A percentile compares a stretch with the other conserved stretches of the same genome.
Evolutionary conservation across 2,329 filamentous ascomycete genomes (phyloP).

Genomic region (Torrubiellomyces zombiae): DNA sequence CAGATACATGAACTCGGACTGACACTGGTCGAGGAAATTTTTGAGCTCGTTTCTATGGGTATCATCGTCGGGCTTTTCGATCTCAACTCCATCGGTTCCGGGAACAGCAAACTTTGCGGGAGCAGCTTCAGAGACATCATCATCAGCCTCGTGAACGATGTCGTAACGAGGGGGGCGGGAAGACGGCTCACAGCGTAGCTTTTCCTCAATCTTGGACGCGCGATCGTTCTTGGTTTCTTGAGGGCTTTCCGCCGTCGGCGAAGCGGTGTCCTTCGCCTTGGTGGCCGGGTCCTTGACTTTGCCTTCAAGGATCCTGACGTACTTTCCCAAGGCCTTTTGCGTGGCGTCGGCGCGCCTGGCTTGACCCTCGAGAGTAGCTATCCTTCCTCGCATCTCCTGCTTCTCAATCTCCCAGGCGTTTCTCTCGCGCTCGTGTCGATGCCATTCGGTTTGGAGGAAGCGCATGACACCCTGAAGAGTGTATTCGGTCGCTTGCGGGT

Average conservation of each 20-base stretch:
- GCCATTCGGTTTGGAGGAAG: conserved; percentile 98
- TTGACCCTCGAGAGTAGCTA: conserved; percentile 85
- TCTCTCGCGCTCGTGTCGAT: conserved; percentile 89
- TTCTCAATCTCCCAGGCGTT: conserved; percentile 99
- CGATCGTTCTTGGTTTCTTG: conserved; percentile 33
- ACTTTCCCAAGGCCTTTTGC: conserved; percentile 78
- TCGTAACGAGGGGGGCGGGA: conserved; percentile 1
- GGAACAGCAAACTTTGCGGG: conserved; percentile 24
- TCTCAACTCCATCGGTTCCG: conserved; percentile 28
- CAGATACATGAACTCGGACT: conserved; percentile 49
- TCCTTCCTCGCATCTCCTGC: conserved; percentile 96
- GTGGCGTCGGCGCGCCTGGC: conserved; percentile 71
- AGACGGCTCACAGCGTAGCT: conserved; percentile 29
- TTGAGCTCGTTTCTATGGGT: conserved; percentile 36
- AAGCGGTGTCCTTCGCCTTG: conserved; percentile 39
- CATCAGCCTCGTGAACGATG: conserved; percentile 5
- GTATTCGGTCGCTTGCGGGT: conserved; percentile 44
- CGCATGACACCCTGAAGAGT: conserved; percentile 78
- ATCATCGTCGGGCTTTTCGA: conserved; percentile 33
- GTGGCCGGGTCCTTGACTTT: conserved; percentile 71
- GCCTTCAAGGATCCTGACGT: conserved; percentile 75
- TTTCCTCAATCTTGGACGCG: conserved; percentile 37
- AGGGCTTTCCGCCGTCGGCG: conserved; percentile 20
- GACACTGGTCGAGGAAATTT: conserved; percentile 45
- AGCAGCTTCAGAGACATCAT: conserved; percentile 17